Percentiles rank a stretch among this genome's conserved stretches.
phyloP scores from a whole-genome alignment of 345 rosid species.

The Acer negundo region DNA sequence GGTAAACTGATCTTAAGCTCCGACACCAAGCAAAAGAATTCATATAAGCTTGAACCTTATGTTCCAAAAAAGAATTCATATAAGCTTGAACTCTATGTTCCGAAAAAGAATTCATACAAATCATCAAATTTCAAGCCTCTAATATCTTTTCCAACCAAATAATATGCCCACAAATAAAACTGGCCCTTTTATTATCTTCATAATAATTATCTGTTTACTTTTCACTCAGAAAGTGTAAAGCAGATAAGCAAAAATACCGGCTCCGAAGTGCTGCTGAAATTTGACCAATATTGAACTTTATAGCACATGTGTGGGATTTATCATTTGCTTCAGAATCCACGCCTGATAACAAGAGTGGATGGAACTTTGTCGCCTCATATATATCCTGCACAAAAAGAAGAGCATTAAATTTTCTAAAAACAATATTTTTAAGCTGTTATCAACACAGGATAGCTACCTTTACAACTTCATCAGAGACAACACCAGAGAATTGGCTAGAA shows the following conservation, averaged over 20 bases:
- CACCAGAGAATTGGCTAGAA: conserved; percentile 90
- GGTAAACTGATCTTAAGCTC: too few relatives aligned
- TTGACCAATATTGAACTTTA: conserved; percentile 51
- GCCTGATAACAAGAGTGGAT: conserved; percentile 49
- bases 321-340: conserved; percentile 44
- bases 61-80: too few relatives aligned
- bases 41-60: too few relatives aligned
- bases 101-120: background rate
- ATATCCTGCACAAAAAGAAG: conserved; percentile 62
- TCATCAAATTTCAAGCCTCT: background rate
- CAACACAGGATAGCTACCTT: conserved; percentile 50
- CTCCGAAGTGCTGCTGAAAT: conserved; percentile 56
- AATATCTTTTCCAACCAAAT: background rate
- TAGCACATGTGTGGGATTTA: conserved; percentile 51
- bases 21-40: too few relatives aligned
- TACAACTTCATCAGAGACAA: conserved; percentile 89
- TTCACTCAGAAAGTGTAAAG: background rate
- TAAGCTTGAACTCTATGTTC: background rate
- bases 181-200: background rate
- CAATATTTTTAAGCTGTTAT: conserved; percentile 18
- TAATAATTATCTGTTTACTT: background rate
- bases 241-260: conserved; percentile 39
- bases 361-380: conserved; percentile 83
- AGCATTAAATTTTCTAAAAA: conserved; percentile 15
- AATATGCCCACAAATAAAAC: background rate